phyloP scores from a whole-genome alignment of 2,329 filamentous ascomycete species.

The Fusarium sacchari region DNA sequence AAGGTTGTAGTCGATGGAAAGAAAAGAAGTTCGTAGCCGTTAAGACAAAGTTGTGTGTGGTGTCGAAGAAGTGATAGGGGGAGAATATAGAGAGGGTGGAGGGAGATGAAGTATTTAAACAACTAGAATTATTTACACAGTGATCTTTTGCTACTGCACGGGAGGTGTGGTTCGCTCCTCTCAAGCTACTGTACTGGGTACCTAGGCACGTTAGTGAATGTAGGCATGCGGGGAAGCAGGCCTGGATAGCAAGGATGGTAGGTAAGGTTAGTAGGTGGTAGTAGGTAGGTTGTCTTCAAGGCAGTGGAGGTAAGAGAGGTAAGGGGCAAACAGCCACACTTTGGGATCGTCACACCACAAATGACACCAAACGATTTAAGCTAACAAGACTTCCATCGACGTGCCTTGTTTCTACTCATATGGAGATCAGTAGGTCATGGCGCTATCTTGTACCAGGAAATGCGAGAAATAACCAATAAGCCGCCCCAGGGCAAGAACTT shows the following conservation, averaged over 20 bases:
- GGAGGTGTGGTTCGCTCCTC: slow-evolving; percentile 3
- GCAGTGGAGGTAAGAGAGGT: not conserved
- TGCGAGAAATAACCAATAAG: not conserved
- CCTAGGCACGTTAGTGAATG: not conserved
- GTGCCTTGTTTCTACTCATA: not conserved
- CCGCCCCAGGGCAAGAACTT: not conserved
- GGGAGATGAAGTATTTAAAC: slow-evolving; percentile 42
- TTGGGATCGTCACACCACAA: slow-evolving; percentile 37
- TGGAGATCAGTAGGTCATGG: not conserved
- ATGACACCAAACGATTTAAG: not conserved
- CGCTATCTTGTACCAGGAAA: not conserved
- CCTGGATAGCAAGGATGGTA: not conserved
- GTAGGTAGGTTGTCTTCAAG: not conserved
- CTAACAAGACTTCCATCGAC: not conserved
- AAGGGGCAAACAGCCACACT: slow-evolving; percentile 24
- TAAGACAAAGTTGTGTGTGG: not conserved
- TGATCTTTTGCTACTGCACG: not conserved
- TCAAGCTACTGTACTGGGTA: too few species aligned
- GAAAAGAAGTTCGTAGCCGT: not conserved
- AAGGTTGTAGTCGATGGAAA: not conserved
- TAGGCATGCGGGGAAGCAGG: slow-evolving; percentile 37
- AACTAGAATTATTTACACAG: not conserved
- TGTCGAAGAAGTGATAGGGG: slow-evolving; percentile 10
- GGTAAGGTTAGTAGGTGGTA: not conserved
- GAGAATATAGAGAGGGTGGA: slow-evolving; percentile 2